Evolutionary conservation across 2,329 filamentous ascomycete species (phyloP).

Genomic region (Neofusicoccum kwambonambiense): DNA sequence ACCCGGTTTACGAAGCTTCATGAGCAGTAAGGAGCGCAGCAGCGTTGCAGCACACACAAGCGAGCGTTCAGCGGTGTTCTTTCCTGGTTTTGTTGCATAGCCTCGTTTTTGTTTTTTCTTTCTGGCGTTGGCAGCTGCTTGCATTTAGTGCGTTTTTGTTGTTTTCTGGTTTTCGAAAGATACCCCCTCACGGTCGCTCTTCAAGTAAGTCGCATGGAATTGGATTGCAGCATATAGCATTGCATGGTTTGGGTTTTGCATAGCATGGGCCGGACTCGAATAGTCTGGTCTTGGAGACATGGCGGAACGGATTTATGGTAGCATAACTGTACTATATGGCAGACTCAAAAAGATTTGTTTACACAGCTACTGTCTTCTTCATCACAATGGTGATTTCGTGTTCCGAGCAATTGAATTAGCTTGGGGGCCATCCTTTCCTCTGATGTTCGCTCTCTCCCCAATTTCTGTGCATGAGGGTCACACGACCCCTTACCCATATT

Average conservation of each 20-base stretch:
- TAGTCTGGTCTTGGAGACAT: not conserved
- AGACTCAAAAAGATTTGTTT: not conserved
- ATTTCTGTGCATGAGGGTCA: too few species aligned
- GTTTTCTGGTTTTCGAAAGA: not conserved
- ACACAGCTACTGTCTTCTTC: not conserved
- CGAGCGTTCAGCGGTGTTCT: not conserved
- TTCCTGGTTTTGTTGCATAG: not conserved
- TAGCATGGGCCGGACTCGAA: not conserved
- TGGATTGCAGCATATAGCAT: not conserved
- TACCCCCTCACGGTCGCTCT: conserved; percentile 13
- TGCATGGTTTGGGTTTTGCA: not conserved
- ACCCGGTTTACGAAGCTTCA: not conserved
- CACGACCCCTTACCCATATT: too few species aligned
- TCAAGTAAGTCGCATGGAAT: not conserved
- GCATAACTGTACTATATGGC: not conserved
- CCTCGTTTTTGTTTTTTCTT: not conserved
- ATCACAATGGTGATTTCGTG: not conserved
- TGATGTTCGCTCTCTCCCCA: too few species aligned
- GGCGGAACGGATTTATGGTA: not conserved
- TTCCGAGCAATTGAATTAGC: too few species aligned
- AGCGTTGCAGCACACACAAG: not conserved
- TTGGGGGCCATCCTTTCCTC: too few species aligned
- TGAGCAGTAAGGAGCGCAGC: not conserved
- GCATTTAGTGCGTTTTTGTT: not conserved
- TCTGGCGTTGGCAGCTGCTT: not conserved